Conservation (phyloP, 352 stramenopile genomes). For the Globisporangium nodosum region DNA sequence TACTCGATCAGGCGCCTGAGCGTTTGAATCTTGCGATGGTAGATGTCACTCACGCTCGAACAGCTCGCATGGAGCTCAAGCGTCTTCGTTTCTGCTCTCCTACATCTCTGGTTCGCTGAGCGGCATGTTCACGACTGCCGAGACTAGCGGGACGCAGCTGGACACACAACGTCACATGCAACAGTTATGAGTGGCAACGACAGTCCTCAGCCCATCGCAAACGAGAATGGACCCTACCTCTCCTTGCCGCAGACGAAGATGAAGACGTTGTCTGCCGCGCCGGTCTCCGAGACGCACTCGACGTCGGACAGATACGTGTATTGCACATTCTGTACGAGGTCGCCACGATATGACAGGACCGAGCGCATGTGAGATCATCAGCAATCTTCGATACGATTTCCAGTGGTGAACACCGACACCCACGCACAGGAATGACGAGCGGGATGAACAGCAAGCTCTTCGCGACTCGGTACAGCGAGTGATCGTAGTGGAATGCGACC, state of each 20-base stretch:
- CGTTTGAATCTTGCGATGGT: neutral
- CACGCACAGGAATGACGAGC: constrained; percentile 61
- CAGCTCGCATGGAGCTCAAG: neutral
- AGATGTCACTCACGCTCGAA: neutral
- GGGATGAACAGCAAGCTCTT: constrained; percentile 66
- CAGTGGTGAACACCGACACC: constrained; percentile 2
- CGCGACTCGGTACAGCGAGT: constrained; percentile 57
- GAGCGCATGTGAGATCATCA: neutral
- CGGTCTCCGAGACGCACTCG: constrained; percentile 59
- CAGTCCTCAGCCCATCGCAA: no score
- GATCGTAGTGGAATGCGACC: constrained; percentile 75
- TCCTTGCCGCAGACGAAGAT: constrained; percentile 84
- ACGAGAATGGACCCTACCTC: constrained; percentile 28
- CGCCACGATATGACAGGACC: neutral
- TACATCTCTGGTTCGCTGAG: constrained; percentile 67
- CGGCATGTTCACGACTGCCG: constrained; percentile 78
- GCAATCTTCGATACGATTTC: neutral
- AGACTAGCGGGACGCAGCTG: constrained; percentile 76
- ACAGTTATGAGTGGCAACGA: neutral
- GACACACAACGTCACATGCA: neutral
- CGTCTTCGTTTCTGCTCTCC: neutral
- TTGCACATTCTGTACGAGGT: constrained; percentile 44
- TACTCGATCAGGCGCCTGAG: no score
- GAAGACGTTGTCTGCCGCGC: constrained; percentile 67
- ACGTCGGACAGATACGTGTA: constrained; percentile 70